Evolutionary conservation across 2,329 filamentous ascomycete species (phyloP).

Genomic region (Clarireedia monteithiana): DNA sequence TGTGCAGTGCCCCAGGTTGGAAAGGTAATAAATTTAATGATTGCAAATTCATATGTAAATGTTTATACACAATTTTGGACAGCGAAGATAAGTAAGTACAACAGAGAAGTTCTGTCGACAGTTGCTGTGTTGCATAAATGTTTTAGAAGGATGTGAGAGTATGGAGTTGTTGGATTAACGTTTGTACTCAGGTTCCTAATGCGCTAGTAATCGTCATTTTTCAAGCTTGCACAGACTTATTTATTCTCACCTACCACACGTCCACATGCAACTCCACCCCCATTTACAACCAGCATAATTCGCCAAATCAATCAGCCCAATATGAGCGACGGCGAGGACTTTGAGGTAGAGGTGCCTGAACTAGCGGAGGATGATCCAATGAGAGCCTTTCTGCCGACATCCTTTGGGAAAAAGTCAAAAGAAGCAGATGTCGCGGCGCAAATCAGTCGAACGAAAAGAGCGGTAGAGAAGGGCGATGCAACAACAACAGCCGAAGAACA

Average conservation of each 20-base stretch:
- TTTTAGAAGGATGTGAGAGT: not conserved
- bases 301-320: not conserved
- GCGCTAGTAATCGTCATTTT: not conserved
- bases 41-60: not conserved
- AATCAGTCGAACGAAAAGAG: constrained; percentile 69
- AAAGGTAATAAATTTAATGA: not conserved
- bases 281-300: not conserved
- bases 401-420: constrained; percentile 77
- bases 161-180: not conserved
- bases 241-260: not conserved
- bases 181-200: not conserved
- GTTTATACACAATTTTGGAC: not conserved
- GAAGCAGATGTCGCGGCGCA: constrained; percentile 70
- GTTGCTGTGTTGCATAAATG: not conserved
- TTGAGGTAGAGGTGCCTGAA: constrained; percentile 46
- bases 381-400: constrained; percentile 68
- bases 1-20: constrained; percentile 8
- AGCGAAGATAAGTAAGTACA: not conserved
- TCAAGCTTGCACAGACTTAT: not conserved
- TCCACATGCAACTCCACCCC: not conserved
- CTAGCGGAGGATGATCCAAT: constrained; percentile 60
- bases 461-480: constrained; percentile 30
- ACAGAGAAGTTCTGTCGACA: not conserved
- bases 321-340: constrained; percentile 56
- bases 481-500: constrained; percentile 19